Conservation (phyloP, 1,284 basidiomycete species). For the Marasmius oreades region DNA sequence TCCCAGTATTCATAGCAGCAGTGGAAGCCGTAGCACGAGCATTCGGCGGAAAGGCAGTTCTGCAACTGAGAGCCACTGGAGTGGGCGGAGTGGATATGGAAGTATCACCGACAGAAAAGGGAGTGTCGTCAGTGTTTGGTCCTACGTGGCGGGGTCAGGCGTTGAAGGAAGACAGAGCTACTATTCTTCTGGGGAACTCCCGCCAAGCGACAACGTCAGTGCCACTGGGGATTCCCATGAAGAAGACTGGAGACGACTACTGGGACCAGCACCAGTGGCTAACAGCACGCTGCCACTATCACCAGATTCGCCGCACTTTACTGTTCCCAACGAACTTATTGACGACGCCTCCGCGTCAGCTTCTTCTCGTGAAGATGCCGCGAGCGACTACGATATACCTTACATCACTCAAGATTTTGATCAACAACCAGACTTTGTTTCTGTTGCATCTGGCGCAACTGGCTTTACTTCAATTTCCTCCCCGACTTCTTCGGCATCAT, state of each 20-base stretch:
- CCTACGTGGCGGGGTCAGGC: background rate
- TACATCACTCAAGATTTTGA: background rate
- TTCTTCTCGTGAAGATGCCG: background rate
- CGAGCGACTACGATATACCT: background rate
- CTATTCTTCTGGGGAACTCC: background rate
- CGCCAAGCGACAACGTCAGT: background rate
- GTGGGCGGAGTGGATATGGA: conserved; percentile 2
- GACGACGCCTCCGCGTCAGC: background rate
- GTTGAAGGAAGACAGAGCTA: background rate
- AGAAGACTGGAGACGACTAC: background rate
- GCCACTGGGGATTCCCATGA: background rate
- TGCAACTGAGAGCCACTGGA: conserved; percentile 2
- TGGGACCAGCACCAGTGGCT: background rate
- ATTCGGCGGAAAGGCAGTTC: conserved; percentile 1
- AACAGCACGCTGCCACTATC: background rate
- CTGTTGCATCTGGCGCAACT: background rate
- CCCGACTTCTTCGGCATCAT: background rate
- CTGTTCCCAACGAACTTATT: background rate
- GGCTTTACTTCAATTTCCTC: background rate
- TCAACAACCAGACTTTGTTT: background rate
- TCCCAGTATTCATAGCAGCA: background rate
- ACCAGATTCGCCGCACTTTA: background rate
- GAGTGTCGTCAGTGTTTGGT: conserved; percentile 2
- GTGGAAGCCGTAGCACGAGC: background rate
- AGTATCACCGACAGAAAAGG: conserved; percentile 1